phyloP scores from a whole-genome alignment of 768 basidiomycete genomes.

The Dentipellis sp. region DNA sequence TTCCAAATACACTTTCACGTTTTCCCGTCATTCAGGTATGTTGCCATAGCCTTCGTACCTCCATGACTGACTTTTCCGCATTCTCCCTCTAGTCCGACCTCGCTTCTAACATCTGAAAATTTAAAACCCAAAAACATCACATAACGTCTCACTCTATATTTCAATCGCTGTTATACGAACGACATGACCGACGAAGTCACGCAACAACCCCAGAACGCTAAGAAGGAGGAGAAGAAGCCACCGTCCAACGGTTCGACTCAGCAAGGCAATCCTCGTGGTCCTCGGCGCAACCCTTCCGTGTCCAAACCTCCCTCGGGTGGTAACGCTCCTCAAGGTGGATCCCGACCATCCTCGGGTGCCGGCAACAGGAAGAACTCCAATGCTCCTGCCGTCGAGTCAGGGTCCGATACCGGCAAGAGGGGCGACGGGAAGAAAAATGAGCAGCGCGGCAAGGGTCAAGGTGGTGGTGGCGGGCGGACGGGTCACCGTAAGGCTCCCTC shows the following conservation, averaged over 20 bases:
- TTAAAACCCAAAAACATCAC: slow-evolving; percentile 37
- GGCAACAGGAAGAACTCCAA: slow-evolving; percentile 50
- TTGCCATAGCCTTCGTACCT: slow-evolving; percentile 8
- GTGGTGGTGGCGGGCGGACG: slow-evolving; percentile 25
- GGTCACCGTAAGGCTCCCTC: slow-evolving; percentile 19
- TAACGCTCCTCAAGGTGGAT: slow-evolving; percentile 23
- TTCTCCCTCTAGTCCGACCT: background rate
- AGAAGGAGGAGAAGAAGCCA: slow-evolving; percentile 72
- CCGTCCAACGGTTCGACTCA: slow-evolving; percentile 22
- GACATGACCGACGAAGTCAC: slow-evolving; percentile 69
- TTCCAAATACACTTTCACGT: slow-evolving; percentile 29
- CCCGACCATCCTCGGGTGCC: slow-evolving; percentile 54
- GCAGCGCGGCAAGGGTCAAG: slow-evolving; percentile 29
- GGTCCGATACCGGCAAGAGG: slow-evolving; percentile 60
- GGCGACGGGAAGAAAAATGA: slow-evolving; percentile 46
- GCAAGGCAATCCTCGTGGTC: slow-evolving; percentile 39
- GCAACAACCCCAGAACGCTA: slow-evolving; percentile 25
- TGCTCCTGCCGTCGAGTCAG: slow-evolving; percentile 47
- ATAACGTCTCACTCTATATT: slow-evolving; percentile 24
- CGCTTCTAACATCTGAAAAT: slow-evolving; percentile 30
- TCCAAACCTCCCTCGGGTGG: slow-evolving; percentile 30
- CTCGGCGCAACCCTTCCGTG: slow-evolving; percentile 49
- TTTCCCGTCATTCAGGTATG: slow-evolving; percentile 38
- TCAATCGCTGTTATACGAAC: slow-evolving; percentile 50
- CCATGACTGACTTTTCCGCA: background rate